Evolutionary conservation across 2,329 filamentous ascomycete genomes (phyloP), one percentile per base, ranked within the genome.

Genomic region (Ceratocystis papillata): DNA sequence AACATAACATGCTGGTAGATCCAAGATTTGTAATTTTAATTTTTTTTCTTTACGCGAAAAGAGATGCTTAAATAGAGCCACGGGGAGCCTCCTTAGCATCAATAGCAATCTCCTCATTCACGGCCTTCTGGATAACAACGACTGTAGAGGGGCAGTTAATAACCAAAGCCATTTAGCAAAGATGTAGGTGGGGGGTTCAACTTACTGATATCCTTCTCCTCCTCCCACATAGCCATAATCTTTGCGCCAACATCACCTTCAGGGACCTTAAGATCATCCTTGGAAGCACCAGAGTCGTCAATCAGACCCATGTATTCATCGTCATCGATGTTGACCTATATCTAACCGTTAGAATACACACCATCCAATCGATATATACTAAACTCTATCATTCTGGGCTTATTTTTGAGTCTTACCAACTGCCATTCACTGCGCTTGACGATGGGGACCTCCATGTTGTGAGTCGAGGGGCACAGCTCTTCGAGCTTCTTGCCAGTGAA

Each of bases 401-500:
- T 3, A 22, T 63, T 12, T 20, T 22, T 12, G 8, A 63, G 55
- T 84, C 90, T 86, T 83, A 96, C 90, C 75, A 97, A 86, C 83
- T 94, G 88, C 84, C 89, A 96, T 83, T 96, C 93, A 79, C 83
- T 84, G 76, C 93, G 92, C 74, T 77, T 78, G 80, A 97, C 93
- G 81, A 94, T 88, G 80, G 95, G 95, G 73, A 99, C 94, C 75
- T 99, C 90, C 90, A 95, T 95, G 85, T 95, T 88, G 83, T 88
- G 86, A 83, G 94, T 99, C 77, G 94, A 99, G 73, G 94, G 94
- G 80, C 87, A 96, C 70, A 99, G 87, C 83, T 99, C 95, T 84
- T 99, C 94, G 72, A 96, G 85, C 87, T 99, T 99, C 90, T 96
- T 99, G 86, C 84, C 84, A 72, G 92, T 99, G 88, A 99, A 99